Conservation (phyloP, 2,329 filamentous ascomycete species). For the Pyricularia sp. region DNA sequence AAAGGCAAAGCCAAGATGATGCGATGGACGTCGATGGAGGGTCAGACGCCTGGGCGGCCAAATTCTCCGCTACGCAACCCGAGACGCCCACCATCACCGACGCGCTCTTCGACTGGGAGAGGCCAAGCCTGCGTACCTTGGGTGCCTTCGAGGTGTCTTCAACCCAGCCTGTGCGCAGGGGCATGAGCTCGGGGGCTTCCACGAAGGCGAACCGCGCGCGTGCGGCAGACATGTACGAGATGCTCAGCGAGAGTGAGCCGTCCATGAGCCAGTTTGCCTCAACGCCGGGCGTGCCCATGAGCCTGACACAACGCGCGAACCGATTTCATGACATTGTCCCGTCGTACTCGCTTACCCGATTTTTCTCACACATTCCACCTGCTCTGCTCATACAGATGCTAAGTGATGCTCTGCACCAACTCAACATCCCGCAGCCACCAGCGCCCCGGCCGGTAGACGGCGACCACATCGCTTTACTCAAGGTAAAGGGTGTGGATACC, state of each 20-base stretch:
- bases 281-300: conserved; percentile 68
- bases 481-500: conserved; percentile 65
- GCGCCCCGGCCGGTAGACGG: conserved; percentile 28
- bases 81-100: conserved; percentile 62
- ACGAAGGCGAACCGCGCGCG: conserved; percentile 16
- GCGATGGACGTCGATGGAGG: conserved; percentile 60
- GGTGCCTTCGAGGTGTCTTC: conserved; percentile 32
- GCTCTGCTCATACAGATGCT: conserved; percentile 71
- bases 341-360: conserved; percentile 76
- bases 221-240: conserved; percentile 31
- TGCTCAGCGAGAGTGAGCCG: conserved; percentile 70
- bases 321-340: conserved; percentile 89
- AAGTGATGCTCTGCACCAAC: conserved; percentile 69
- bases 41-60: conserved; percentile 27
- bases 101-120: conserved; percentile 79
- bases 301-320: conserved; percentile 79
- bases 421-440: conserved; percentile 67
- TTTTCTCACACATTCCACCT: conserved; percentile 76
- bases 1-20: conserved; percentile 15
- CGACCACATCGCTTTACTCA: conserved; percentile 53
- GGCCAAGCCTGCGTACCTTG: conserved; percentile 50
- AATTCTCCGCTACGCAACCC: conserved; percentile 75
- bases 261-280: conserved; percentile 79
- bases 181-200: conserved; percentile 25
- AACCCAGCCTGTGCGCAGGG: conserved; percentile 35